Evolutionary conservation across 495 filamentous ascomycete species (phyloP).

Genomic region (Neurospora terricola): DNA sequence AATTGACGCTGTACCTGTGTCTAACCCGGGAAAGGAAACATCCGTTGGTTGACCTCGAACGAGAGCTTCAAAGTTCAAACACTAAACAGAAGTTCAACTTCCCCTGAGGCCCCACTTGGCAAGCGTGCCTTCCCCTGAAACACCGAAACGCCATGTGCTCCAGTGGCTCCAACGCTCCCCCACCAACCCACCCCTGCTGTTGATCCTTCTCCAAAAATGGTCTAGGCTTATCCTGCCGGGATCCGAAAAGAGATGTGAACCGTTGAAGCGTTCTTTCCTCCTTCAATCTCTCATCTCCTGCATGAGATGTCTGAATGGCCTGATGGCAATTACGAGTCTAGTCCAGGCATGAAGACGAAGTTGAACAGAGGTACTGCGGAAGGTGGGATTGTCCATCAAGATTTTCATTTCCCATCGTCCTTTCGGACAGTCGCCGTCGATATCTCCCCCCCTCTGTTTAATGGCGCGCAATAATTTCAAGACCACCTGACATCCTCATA

Average conservation of each 20-base stretch:
- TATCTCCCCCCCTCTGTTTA: neutral
- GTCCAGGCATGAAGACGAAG: neutral
- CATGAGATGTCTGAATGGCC: neutral
- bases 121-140: neutral
- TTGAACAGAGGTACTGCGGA: neutral
- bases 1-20: neutral
- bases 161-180: neutral
- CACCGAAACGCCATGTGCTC: neutral
- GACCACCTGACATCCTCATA: neutral
- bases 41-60: neutral
- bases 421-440: neutral
- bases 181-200: neutral
- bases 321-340: neutral
- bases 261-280: neutral
- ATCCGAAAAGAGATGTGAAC: neutral
- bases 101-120: neutral
- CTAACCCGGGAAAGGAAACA: neutral
- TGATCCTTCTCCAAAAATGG: neutral
- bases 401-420: neutral
- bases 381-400: neutral
- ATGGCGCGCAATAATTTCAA: neutral
- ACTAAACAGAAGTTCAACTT: neutral
- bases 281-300: neutral
- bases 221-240: neutral
- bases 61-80: neutral